phyloP scores from a whole-genome alignment of 2,329 filamentous ascomycete species.

The Nemania diffusa region DNA sequence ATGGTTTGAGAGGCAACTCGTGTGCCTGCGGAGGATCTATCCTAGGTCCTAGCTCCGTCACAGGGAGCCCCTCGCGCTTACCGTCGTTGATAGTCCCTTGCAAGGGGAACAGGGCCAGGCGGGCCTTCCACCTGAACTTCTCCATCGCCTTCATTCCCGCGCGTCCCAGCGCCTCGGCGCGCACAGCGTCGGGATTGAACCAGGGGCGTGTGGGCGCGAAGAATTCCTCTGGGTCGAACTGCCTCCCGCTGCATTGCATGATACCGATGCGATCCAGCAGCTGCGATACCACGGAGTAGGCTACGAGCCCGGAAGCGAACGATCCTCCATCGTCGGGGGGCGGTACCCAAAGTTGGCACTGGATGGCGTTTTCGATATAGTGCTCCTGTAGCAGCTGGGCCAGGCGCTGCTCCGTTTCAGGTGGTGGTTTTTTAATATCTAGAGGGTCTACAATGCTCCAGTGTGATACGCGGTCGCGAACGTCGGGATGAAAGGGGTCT shows the following conservation, averaged over 20 bases:
- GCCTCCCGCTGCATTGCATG: not conserved
- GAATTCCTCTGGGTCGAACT: not conserved
- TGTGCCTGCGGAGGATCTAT: too few relatives aligned
- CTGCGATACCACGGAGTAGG: constrained; percentile 17
- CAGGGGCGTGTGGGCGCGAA: constrained; percentile 20
- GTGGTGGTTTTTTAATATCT: not conserved
- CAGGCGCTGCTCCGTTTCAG: not conserved
- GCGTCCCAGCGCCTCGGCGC: constrained; percentile 26
- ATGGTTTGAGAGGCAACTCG: too few relatives aligned
- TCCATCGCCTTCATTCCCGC: constrained; percentile 13
- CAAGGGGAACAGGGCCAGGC: constrained; percentile 22
- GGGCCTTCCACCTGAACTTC: constrained; percentile 15
- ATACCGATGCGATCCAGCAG: constrained; percentile 21
- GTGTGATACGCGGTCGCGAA: constrained; percentile 5
- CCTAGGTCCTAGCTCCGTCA: too few relatives aligned
- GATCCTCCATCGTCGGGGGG: not conserved
- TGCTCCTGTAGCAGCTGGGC: not conserved
- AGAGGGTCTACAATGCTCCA: constrained; percentile 16
- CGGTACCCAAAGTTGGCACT: constrained; percentile 2
- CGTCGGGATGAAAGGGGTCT: not conserved
- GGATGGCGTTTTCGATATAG: not conserved
- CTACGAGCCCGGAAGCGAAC: constrained; percentile 2
- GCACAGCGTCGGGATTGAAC: constrained; percentile 21
- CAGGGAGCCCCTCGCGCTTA: too few relatives aligned
- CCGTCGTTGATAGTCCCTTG: not conserved